Percentiles rank a stretch among this genome's conserved stretches.
Conservation (phyloP, 495 filamentous ascomycete genomes). For the Delitschia confertaspora region DNA sequence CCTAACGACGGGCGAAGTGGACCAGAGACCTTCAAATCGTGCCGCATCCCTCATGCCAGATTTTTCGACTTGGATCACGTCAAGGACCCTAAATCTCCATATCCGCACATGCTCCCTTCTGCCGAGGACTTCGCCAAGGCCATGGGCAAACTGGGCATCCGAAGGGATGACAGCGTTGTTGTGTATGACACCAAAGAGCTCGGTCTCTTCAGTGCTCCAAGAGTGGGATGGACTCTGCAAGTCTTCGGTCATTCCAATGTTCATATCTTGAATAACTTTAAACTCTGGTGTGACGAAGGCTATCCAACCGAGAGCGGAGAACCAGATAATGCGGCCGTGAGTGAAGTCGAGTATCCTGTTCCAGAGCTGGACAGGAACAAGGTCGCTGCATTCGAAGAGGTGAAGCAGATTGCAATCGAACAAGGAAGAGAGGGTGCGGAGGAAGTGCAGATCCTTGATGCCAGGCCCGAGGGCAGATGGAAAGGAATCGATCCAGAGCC, state of each 20-base stretch:
- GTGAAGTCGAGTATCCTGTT: constrained; percentile 47
- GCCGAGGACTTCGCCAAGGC: constrained; percentile 70
- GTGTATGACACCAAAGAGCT: constrained; percentile 85
- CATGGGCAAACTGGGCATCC: constrained; percentile 81
- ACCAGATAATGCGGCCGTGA: constrained; percentile 41
- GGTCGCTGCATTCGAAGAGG: constrained; percentile 66
- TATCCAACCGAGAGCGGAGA: constrained; percentile 70
- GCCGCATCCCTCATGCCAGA: constrained; percentile 75
- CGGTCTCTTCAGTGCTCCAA: constrained; percentile 87
- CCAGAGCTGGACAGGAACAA: constrained; percentile 46
- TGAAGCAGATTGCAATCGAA: constrained; percentile 66
- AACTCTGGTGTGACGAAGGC: constrained; percentile 74
- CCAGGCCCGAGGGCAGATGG: constrained; percentile 70
- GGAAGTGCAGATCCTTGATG: constrained; percentile 83
- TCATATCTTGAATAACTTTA: constrained; percentile 90
- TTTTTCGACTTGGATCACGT: constrained; percentile 94
- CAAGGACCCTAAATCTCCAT: constrained; percentile 77
- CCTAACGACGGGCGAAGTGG: constrained; percentile 84
- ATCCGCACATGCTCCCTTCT: constrained; percentile 93
- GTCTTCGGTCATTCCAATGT: constrained; percentile 87
- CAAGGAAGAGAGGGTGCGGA: constrained; percentile 69
- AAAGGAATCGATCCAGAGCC: constrained; percentile 79
- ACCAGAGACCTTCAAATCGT: constrained; percentile 60
- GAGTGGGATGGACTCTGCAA: constrained; percentile 85
- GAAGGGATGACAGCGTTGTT: constrained; percentile 75